Percentiles rank a stretch among this genome's conserved stretches.
phyloP scores from a whole-genome alignment of 768 basidiomycete genomes.

The Lactarius sanguifluus region DNA sequence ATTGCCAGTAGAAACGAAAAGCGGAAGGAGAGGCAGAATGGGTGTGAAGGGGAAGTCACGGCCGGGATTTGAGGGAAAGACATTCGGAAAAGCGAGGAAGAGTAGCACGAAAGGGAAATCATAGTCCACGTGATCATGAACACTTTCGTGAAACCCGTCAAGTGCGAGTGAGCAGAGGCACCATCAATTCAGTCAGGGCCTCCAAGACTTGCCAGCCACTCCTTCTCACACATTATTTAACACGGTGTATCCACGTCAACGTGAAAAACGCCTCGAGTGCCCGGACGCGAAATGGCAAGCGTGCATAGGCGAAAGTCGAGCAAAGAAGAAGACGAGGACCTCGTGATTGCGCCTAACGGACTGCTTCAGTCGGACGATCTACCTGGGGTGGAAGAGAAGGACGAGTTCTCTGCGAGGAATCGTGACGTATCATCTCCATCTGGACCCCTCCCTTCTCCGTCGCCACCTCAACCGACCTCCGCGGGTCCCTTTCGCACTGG shows the following conservation, averaged over 20 bases:
- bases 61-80: constrained; percentile 87
- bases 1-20: constrained; percentile 84
- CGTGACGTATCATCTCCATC: constrained; percentile 28
- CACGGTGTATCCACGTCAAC: not conserved
- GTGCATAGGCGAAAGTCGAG: constrained; percentile 42
- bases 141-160: not conserved
- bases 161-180: not conserved
- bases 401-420: constrained; percentile 21
- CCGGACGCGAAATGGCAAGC: constrained; percentile 17
- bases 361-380: constrained; percentile 18
- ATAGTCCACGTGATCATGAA: constrained; percentile 15
- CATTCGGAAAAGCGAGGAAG: constrained; percentile 56
- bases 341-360: constrained; percentile 27
- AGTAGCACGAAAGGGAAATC: constrained; percentile 31
- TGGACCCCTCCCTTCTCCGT: constrained; percentile 25
- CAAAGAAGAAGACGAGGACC: constrained; percentile 38
- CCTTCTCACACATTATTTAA: not conserved
- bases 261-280: not conserved
- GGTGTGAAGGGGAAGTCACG: constrained; percentile 58
- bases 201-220: not conserved
- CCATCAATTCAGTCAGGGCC: not conserved
- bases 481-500: constrained; percentile 26
- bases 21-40: constrained; percentile 58
- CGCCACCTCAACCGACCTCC: constrained; percentile 33
- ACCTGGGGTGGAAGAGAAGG: constrained; percentile 2